phyloP scores from a whole-genome alignment of 371 early-diverging fungal species.

The Vittaforma corneae region DNA sequence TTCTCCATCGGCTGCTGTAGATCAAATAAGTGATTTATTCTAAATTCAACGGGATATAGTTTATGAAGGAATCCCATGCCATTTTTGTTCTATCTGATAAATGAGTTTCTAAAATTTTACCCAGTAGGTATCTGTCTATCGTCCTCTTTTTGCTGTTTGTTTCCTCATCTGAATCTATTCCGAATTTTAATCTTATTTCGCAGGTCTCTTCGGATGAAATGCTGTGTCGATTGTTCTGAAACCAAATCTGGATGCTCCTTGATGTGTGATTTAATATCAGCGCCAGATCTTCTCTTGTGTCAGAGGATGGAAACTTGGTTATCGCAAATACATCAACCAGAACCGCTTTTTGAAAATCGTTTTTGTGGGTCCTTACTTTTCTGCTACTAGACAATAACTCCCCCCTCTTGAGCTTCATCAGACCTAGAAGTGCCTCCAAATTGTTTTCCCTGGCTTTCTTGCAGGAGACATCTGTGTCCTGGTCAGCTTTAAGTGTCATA shows the following conservation, averaged over 20 bases:
- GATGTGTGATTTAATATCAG: slow-evolving; percentile 35
- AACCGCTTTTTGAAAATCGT: slow-evolving; percentile 34
- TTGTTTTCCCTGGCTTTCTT: slow-evolving; percentile 28
- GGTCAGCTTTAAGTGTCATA: no score
- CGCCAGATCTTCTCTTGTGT: slow-evolving; percentile 47
- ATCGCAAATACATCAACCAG: slow-evolving; percentile 42
- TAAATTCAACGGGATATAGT: no score
- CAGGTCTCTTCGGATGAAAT: no score
- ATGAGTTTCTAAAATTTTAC: no score
- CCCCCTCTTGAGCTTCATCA: slow-evolving; percentile 20
- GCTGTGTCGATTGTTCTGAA: slow-evolving; percentile 48
- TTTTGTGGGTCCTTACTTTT: slow-evolving; percentile 27
- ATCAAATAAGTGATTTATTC: no score
- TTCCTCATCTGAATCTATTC: background rate
- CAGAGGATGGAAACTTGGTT: slow-evolving; percentile 44
- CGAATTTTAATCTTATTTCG: background rate
- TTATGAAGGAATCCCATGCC: no score
- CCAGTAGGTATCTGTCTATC: no score
- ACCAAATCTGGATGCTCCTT: slow-evolving; percentile 53
- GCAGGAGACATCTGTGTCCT: no score
- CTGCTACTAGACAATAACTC: no score
- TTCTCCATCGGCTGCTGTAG: no score
- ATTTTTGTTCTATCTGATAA: no score
- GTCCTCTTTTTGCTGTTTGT: background rate
- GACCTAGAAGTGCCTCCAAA: slow-evolving; percentile 38